Evolutionary conservation across 305 asterid species (phyloP).

Genomic region (Solanum chacoense): DNA sequence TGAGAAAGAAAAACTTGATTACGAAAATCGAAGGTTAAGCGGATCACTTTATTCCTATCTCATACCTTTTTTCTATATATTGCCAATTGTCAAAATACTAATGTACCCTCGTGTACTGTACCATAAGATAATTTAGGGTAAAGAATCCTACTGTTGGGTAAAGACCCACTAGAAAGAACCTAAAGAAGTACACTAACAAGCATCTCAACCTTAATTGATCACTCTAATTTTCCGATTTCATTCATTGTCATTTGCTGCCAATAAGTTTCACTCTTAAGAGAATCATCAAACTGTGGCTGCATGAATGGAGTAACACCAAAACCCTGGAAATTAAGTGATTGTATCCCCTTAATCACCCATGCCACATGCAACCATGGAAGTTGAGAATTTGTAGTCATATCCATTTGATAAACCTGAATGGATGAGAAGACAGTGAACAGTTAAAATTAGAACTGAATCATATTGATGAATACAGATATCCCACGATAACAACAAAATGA

Average conservation of each 20-base stretch:
- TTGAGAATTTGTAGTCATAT: slow-evolving; percentile 44
- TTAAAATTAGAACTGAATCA: neutral
- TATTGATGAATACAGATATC: neutral
- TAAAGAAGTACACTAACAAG: no score
- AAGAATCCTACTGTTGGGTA: neutral
- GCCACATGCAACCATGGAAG: slow-evolving; percentile 70
- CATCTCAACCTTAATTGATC: no score
- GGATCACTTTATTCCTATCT: neutral
- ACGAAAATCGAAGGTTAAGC: neutral
- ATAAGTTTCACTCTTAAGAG: no score
- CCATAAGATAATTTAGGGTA: no score
- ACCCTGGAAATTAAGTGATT: slow-evolving; percentile 57
- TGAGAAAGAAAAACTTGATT: neutral
- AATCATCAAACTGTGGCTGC: slow-evolving; percentile 58
- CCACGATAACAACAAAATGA: slow-evolving; percentile 15
- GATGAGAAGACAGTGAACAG: neutral
- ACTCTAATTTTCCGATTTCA: no score
- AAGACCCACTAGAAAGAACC: neutral
- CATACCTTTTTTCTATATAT: neutral
- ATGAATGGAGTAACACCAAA: slow-evolving; percentile 55
- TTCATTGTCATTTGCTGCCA: no score
- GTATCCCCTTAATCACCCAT: slow-evolving; percentile 48
- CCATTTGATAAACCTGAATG: slow-evolving; percentile 53
- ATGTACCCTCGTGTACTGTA: neutral
- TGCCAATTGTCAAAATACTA: no score